phyloP scores from a whole-genome alignment of 1,284 basidiomycete genomes.

The Apiotrichum porosum region DNA sequence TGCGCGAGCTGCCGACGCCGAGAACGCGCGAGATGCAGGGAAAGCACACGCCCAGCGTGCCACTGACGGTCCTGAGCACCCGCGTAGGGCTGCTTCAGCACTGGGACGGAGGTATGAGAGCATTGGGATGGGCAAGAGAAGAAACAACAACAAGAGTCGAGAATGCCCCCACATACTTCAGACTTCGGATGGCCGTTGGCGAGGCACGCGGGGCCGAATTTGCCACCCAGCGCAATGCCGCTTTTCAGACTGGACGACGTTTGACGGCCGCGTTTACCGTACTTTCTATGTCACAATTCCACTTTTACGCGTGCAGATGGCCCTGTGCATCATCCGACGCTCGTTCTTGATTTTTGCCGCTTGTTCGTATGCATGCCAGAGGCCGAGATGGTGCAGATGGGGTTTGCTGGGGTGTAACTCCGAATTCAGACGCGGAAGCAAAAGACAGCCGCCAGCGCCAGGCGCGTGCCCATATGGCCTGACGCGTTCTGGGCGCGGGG shows the following conservation, averaged over 20 bases:
- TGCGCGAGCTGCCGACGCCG: background rate
- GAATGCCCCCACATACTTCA: too few relatives aligned
- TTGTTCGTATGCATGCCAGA: constrained; percentile 11
- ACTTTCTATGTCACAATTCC: constrained; percentile 7
- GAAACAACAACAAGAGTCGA: background rate
- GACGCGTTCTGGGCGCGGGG: background rate
- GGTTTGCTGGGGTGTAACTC: background rate
- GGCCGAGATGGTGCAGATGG: background rate
- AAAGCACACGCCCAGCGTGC: too few relatives aligned
- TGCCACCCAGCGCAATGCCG: background rate
- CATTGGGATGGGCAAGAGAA: too few relatives aligned
- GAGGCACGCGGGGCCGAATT: background rate
- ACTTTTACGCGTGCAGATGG: background rate
- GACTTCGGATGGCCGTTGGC: too few relatives aligned
- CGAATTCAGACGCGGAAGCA: background rate
- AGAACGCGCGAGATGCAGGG: background rate
- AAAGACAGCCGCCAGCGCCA: background rate
- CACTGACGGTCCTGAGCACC: too few relatives aligned
- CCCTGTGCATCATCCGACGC: background rate
- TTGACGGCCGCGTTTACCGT: constrained; percentile 1
- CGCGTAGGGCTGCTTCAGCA: too few relatives aligned
- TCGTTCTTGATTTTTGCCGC: constrained; percentile 4
- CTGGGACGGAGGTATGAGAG: background rate
- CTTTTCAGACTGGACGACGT: constrained; percentile 1
- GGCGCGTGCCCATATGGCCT: background rate